Evolutionary conservation across 2,329 filamentous ascomycete species (phyloP).

Genomic region (Colletotrichum spinosum): DNA sequence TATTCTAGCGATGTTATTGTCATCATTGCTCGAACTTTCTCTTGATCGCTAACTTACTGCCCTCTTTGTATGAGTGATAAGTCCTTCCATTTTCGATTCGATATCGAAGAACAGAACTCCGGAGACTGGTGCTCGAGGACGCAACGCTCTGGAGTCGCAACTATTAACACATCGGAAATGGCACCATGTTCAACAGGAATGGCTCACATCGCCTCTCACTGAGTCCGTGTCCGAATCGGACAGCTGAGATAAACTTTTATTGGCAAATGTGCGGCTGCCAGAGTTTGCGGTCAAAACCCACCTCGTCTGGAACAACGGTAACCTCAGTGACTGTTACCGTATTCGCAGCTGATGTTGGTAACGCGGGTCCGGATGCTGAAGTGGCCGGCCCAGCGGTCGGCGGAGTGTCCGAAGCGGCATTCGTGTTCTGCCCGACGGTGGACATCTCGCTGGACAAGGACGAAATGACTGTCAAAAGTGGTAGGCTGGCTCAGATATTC

Average conservation of each 20-base stretch:
- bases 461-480: too few relatives aligned
- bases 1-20: constrained; percentile 36
- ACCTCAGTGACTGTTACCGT: not conserved
- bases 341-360: not conserved
- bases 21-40: not conserved
- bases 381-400: not conserved
- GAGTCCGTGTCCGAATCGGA: not conserved
- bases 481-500: too few relatives aligned
- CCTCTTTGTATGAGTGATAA: constrained; percentile 50
- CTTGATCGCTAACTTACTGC: constrained; percentile 8
- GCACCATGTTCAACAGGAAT: not conserved
- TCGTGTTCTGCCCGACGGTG: too few relatives aligned
- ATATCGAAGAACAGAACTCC: constrained; percentile 38
- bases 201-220: not conserved
- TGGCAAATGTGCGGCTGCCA: not conserved
- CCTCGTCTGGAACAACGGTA: constrained; percentile 1
- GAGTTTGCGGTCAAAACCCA: not conserved
- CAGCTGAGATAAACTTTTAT: not conserved
- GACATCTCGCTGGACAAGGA: too few relatives aligned
- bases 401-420: not conserved
- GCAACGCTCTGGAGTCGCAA: not conserved
- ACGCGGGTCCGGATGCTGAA: not conserved
- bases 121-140: constrained; percentile 1
- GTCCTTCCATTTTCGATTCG: constrained; percentile 52
- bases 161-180: not conserved